Percentiles rank a stretch among this genome's conserved stretches.
Conservation (phyloP, 257 asterid genomes). For the Salvia rosmarinus region DNA sequence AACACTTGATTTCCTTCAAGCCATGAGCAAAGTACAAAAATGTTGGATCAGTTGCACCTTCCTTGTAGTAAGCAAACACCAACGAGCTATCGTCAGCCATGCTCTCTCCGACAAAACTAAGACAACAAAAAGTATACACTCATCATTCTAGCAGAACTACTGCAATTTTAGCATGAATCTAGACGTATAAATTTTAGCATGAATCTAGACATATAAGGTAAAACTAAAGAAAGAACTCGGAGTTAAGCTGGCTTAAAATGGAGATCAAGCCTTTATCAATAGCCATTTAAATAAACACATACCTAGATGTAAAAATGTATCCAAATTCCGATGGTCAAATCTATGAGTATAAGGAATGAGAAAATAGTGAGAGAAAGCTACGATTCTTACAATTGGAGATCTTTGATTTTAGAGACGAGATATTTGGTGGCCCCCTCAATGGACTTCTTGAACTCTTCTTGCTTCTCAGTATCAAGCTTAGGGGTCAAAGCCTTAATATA, state of each 20-base stretch:
- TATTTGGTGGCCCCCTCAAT: conserved; percentile 82
- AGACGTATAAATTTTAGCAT: no score
- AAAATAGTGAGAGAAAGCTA: background rate
- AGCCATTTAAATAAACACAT: background rate
- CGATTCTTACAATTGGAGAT: conserved; percentile 79
- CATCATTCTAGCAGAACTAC: background rate
- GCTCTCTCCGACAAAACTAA: conserved; percentile 89
- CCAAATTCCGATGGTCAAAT: background rate
- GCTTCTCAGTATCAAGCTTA: conserved; percentile 65
- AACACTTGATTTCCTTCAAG: conserved; percentile 85
- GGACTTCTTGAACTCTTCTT: conserved; percentile 63
- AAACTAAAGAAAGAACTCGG: no score
- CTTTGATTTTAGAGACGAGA: conserved; percentile 62
- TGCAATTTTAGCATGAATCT: background rate
- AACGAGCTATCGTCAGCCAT: conserved; percentile 67
- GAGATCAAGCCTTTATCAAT: background rate
- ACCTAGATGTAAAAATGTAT: background rate
- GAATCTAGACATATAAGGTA: background rate
- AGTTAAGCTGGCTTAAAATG: background rate
- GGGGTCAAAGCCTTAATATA: conserved; percentile 69
- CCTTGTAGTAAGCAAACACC: conserved; percentile 92
- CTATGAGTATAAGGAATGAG: background rate
- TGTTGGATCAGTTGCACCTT: conserved; percentile 80
- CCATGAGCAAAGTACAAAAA: conserved; percentile 76
- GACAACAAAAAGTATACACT: background rate